Conservation (phyloP, 2,329 filamentous ascomycete genomes). For the Alternaria brassicicola region DNA sequence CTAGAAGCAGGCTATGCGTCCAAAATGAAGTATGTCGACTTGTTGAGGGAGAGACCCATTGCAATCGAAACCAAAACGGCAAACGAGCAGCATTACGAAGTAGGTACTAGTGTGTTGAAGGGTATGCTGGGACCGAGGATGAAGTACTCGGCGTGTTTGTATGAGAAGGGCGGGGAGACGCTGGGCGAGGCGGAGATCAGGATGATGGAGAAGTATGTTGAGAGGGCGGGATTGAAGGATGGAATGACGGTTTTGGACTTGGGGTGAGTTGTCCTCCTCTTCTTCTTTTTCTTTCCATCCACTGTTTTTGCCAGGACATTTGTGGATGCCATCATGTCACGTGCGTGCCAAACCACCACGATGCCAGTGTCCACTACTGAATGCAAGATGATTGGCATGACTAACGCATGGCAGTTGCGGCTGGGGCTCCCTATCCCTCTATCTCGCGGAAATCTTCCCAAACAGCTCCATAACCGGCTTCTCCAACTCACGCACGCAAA, state of each 20-base stretch:
- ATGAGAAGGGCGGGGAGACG: conserved; percentile 62
- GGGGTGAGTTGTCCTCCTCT: conserved; percentile 53
- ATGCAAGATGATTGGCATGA: neutral
- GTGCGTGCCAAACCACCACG: neutral
- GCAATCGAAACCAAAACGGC: conserved; percentile 72
- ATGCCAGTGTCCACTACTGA: neutral
- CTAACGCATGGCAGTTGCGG: conserved; percentile 60
- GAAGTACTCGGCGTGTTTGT: conserved; percentile 74
- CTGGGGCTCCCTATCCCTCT: conserved; percentile 70
- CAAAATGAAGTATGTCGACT: conserved; percentile 69
- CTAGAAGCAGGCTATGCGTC: conserved; percentile 60
- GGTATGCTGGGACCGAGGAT: conserved; percentile 70
- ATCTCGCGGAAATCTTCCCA: conserved; percentile 69
- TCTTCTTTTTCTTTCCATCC: conserved; percentile 2
- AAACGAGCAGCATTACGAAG: conserved; percentile 75
- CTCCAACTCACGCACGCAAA: conserved; percentile 73
- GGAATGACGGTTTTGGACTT: conserved; percentile 68
- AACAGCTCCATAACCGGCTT: conserved; percentile 68
- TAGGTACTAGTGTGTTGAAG: conserved; percentile 67
- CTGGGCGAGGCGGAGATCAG: conserved; percentile 69
- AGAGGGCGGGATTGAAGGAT: conserved; percentile 64
- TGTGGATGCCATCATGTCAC: neutral
- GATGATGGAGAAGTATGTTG: conserved; percentile 69
- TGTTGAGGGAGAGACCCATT: conserved; percentile 66
- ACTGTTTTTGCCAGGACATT: neutral